These are phyloP conservation scores for Aspergillus steynii DNA, from an alignment of 495 filamentous ascomycete genomes.

Conservation along the genomic window DNA sequence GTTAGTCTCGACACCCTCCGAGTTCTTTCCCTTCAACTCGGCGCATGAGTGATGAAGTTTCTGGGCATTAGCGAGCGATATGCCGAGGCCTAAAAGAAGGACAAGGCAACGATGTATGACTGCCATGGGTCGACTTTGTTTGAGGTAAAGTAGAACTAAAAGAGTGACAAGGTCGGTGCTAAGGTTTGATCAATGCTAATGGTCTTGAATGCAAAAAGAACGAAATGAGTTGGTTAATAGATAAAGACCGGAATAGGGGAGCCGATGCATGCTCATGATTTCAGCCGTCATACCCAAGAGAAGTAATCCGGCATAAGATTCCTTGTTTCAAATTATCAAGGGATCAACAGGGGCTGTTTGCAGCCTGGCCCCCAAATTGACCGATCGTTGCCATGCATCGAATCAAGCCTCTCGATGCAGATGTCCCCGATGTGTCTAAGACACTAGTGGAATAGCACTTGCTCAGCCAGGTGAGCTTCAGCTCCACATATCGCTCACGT, in stretches of 20 bases:
- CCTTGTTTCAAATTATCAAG: not conserved
- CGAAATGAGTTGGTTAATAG: not conserved
- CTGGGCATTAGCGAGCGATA: not conserved
- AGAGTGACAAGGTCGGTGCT: not conserved
- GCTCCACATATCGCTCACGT: not conserved
- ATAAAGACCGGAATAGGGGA: not conserved
- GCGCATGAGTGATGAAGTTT: not conserved
- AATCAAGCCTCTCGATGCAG: not conserved
- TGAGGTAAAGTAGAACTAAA: not conserved
- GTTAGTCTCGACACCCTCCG: not conserved
- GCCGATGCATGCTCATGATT: not conserved
- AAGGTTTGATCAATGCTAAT: not conserved
- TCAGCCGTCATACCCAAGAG: not conserved
- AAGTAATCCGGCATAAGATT: not conserved
- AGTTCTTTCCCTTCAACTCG: not conserved
- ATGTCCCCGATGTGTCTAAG: no score
- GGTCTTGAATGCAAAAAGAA: not conserved
- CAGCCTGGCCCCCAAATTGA: not conserved
- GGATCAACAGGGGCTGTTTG: not conserved
- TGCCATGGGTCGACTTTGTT: not conserved
- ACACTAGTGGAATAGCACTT: not conserved
- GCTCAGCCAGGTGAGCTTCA: not conserved
- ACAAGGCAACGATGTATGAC: not conserved
- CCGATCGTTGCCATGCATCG: not conserved
- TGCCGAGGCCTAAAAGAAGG: not conserved